Evolutionary conservation across 345 rosid species (phyloP), one percentile per base, ranked within the genome.

Genomic region (Hirschfeldia incana): DNA sequence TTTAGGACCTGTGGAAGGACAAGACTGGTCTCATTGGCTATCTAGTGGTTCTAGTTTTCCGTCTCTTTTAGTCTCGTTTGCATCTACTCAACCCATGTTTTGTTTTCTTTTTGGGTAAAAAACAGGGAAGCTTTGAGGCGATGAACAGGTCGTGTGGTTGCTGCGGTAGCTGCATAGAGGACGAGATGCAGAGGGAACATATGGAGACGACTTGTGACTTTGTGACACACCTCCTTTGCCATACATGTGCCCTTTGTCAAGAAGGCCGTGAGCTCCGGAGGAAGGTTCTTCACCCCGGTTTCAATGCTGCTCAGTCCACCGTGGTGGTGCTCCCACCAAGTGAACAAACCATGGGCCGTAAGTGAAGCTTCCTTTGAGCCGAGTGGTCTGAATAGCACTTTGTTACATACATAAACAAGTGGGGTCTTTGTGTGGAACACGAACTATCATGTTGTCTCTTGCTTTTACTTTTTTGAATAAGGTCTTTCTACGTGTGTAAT

Each of bases 201-300:
- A 87, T 92, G 1, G 98, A 94, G 75, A 74, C 91, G 0, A 80
- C 90, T 8, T 94, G 97, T 61, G 97, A 94, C 82, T 80, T 90
- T 62, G 88, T 86, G 34, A 90, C 93, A 1, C 97, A 94, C 74
- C 82, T 91, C 13, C 85, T 88, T 79, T 95, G 99, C 75, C 98
- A 95, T 80, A 13, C 76, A 11, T 92, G 98, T 49, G 96, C 99
- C 9, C 90, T 95, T 77, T 91, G 99, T 85, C 99, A 95, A 84
- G 99, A 95, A 86, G 99, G 97, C 3, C 98, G 94, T 8, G 98
- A 92, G 90, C 73, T 95, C 21, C 97, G 98, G 13, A 89, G 97
- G 37, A 86, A 92, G 84, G 78, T 88, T 76, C 93, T 88, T 32
- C 98, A 89, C 78, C 99, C 99, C 0, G 98, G 96, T 36, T 91